Percentiles rank a stretch among this genome's conserved stretches.
Conservation (phyloP, 208 protist genomes). For the Leishmania guyanensis region DNA sequence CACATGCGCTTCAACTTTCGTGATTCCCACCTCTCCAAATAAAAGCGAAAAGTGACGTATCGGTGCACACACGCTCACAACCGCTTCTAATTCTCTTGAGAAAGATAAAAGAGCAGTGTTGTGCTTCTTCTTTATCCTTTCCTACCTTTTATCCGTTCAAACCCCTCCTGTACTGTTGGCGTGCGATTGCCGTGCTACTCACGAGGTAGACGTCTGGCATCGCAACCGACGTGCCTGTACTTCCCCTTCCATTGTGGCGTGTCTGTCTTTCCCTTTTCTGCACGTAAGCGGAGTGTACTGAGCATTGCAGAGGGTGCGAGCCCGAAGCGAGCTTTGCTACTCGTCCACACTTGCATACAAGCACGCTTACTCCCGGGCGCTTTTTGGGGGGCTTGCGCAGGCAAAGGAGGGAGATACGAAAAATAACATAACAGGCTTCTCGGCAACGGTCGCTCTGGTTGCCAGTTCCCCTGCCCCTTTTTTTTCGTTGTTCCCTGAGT, state of each 20-base stretch:
- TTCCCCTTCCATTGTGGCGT: not conserved
- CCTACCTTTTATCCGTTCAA: not conserved
- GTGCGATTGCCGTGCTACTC: not conserved
- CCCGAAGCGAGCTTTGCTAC: not conserved
- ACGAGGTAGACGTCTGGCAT: not conserved
- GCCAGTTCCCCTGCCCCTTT: not conserved
- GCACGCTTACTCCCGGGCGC: not conserved
- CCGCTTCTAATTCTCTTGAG: not conserved
- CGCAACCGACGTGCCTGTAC: not conserved
- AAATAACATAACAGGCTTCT: not conserved
- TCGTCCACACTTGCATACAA: not conserved
- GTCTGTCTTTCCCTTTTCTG: not conserved
- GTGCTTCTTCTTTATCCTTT: not conserved
- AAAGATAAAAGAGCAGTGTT: not conserved
- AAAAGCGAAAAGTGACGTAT: not conserved
- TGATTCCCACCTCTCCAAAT: not conserved
- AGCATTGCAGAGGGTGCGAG: not conserved
- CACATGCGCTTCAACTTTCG: not conserved
- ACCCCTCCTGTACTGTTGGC: not conserved
- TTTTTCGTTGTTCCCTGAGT: not conserved
- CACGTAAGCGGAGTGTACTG: not conserved
- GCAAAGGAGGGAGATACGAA: not conserved
- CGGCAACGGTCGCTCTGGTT: not conserved
- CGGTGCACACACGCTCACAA: not conserved
- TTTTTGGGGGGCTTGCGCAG: not conserved